Evolutionary conservation across 805 yeast species (phyloP), one percentile per base, ranked within the genome.

Genomic region (Candida mattraensis): DNA sequence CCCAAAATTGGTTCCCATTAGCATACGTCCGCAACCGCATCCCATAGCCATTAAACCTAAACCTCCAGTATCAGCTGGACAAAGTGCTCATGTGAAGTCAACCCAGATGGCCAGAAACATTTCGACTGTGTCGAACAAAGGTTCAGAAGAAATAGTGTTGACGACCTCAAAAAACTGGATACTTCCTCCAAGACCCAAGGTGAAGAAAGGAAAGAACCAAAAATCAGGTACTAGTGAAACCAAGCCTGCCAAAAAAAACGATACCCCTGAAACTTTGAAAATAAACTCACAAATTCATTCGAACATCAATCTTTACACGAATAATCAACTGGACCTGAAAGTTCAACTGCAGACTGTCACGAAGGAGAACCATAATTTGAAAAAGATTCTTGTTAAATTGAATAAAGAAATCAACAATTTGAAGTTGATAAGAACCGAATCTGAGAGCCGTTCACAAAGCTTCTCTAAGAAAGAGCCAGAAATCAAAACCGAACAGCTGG

Each of bases 181-280:
- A 5, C 57, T 75, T 24, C 81, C 80, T 3, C 80, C 80, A 3
- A 58, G 81, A 30, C 79, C 80, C 4, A 71, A 48, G 33, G 47
- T 54, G 5, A 59, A 53, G 34, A 58, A 53, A 24, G 40, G 39
- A 4, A 31, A 33, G 33, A 27, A 35, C 15, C 39, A 40, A 3
- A 36, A 44, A 24, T 19, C 25, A 6, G 23, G 17, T 7, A 21
- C 42, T 18, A 23, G 35, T n/a, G 42, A 38, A 14, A 30, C 32
- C 12, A 35, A 42, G 9, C 43, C 47, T n/a, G 12, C 41, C 24
- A 44, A 44, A 7, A 40, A 45, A 7, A 25, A 35, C 11, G 45
- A 39, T 13, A 32, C 33, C 10, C 33, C 42, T 2, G 48, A 48
- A 10, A 47, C 50, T 32, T 40, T 51, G 11, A 33, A 45, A 22